A percentile compares a stretch with the other conserved stretches of the same genome.
phyloP scores from a whole-genome alignment of 129 eudicot species.

The Mikania micrantha region DNA sequence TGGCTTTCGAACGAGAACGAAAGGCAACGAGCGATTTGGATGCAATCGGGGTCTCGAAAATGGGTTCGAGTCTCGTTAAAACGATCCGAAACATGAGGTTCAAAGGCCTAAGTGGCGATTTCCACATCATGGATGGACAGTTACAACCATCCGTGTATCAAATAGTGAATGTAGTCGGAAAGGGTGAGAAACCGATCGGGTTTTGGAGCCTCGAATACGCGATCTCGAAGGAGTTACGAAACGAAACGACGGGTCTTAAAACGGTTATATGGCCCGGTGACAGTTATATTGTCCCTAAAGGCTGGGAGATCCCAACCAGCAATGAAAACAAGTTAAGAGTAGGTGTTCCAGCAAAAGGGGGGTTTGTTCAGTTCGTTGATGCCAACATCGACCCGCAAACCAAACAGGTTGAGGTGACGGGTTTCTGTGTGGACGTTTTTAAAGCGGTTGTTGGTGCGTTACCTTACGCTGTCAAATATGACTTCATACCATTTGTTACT shows the following conservation, averaged over 20 bases:
- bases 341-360: constrained; percentile 7
- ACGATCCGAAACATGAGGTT: neutral
- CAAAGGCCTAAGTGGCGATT: neutral
- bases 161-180: neutral
- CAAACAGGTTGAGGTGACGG: constrained; percentile 1
- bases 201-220: neutral
- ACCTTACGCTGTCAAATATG: neutral
- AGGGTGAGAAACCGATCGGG: neutral
- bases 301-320: constrained; percentile 10
- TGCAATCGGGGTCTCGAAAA: neutral
- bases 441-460: neutral
- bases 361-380: constrained; percentile 3
- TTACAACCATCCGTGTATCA: neutral
- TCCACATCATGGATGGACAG: neutral
- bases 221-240: neutral
- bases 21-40: neutral
- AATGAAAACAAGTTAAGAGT: neutral
- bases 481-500: constrained; percentile 3
- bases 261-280: neutral
- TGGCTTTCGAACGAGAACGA: neutral
- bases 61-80: neutral
- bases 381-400: constrained; percentile 4
- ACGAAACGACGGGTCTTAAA: neutral
- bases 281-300: neutral
- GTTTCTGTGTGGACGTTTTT: neutral